Conservation (phyloP, 495 filamentous ascomycete species). For the Hyaloscypha hepaticicola region DNA sequence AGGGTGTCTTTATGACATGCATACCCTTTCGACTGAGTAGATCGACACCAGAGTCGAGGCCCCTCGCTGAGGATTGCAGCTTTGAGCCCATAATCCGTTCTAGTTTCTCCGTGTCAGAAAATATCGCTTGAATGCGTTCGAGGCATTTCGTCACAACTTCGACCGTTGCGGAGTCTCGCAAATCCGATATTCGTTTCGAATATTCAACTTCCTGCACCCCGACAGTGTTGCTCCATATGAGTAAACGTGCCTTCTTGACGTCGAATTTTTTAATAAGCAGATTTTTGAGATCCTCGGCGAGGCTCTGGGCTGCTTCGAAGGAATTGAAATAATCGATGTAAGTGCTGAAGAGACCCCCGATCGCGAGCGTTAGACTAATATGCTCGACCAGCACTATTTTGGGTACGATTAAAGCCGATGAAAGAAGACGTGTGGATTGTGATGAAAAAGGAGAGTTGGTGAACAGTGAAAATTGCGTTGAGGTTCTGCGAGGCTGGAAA, state of each 20-base stretch:
- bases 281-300: background rate
- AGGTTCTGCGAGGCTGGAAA: background rate
- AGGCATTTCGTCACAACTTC: background rate
- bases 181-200: background rate
- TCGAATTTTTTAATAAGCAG: constrained; percentile 20
- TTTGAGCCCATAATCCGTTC: background rate
- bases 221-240: constrained; percentile 14
- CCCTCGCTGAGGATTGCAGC: background rate
- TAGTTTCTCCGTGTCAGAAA: background rate
- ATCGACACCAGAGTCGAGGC: background rate
- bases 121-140: background rate
- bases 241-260: constrained; percentile 17
- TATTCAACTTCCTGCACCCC: background rate
- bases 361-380: background rate
- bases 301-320: constrained; percentile 5
- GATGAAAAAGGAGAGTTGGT: background rate
- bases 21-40: background rate
- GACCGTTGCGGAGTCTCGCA: background rate
- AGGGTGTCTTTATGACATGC: background rate
- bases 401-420: background rate
- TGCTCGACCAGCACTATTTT: background rate
- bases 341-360: constrained; percentile 13
- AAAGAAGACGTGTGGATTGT: background rate
- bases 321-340: constrained; percentile 14
- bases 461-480: background rate